A percentile compares a stretch with the other conserved stretches of the same genome.
Conservation (phyloP, 1,284 basidiomycete species). For the Melampsora larici-populina region DNA sequence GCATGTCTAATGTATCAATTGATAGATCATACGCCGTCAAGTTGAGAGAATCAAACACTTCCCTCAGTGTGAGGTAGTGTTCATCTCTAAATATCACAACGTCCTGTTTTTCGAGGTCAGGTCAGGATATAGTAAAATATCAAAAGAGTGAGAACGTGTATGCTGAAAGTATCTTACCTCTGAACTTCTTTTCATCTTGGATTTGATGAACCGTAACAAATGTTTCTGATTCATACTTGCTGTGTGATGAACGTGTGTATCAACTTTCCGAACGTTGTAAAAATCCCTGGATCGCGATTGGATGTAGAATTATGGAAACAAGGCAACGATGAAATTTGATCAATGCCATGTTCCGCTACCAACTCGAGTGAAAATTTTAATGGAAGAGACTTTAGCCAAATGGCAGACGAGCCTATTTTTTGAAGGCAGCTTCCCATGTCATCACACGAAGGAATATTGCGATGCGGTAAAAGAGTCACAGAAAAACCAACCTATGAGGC, state of each 20-base stretch:
- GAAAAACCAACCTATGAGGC: constrained; percentile 51
- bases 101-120: constrained; percentile 63
- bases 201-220: constrained; percentile 97
- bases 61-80: constrained; percentile 77
- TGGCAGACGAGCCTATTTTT: no score
- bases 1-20: constrained; percentile 99
- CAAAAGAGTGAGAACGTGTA: background rate
- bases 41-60: constrained; percentile 93
- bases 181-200: constrained; percentile 65
- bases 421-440: no score
- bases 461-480: no score
- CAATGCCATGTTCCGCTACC: background rate
- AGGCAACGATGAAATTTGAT: background rate
- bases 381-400: no score
- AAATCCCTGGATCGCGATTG: constrained; percentile 68
- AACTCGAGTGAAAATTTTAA: no score
- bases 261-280: constrained; percentile 94
- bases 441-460: no score
- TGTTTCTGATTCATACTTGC: constrained; percentile 99
- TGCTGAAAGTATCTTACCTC: constrained; percentile 53
- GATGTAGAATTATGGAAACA: background rate
- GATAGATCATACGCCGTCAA: constrained; percentile 96
- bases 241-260: constrained; percentile 97
- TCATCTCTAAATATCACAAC: constrained; percentile 93
- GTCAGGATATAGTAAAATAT: background rate